Evolutionary conservation across 305 asterid species (phyloP).

Genomic region (Stenogyne calaminthoides): DNA sequence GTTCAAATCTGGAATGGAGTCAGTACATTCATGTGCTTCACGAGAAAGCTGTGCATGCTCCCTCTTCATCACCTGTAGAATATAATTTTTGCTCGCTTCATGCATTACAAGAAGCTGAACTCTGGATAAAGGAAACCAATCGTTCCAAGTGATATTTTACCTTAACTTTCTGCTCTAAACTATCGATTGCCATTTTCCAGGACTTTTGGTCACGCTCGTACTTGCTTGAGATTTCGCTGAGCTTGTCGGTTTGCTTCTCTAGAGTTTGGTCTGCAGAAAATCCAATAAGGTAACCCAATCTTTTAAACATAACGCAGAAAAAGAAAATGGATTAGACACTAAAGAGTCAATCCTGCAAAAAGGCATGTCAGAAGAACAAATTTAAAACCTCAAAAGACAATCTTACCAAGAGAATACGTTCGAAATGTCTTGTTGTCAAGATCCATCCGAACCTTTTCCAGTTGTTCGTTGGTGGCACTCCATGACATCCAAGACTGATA

Average conservation of each 20-base stretch:
- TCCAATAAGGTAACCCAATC: neutral
- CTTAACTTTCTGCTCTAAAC: constrained; percentile 70
- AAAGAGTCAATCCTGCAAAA: neutral
- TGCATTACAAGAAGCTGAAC: constrained; percentile 1
- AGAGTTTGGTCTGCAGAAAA: constrained; percentile 61
- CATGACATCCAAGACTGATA: no score
- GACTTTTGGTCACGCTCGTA: constrained; percentile 64
- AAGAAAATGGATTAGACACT: neutral
- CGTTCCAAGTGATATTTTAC: constrained; percentile 36
- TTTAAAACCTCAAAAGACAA: constrained; percentile 16
- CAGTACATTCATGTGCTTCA: constrained; percentile 87
- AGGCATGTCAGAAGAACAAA: neutral
- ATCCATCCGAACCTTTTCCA: no score
- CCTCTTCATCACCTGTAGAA: constrained; percentile 72
- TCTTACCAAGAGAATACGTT: no score
- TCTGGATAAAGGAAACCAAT: neutral
- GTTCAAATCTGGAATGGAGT: constrained; percentile 83
- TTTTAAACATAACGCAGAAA: neutral
- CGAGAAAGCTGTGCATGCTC: constrained; percentile 80
- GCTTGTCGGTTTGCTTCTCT: constrained; percentile 60
- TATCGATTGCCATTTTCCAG: constrained; percentile 63
- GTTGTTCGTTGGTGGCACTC: no score
- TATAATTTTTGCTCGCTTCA: constrained; percentile 24
- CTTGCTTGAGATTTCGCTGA: constrained; percentile 63
- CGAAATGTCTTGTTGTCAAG: no score